Evolutionary conservation across 768 basidiomycete species (phyloP).

Genomic region (Leccinum incarnatum): DNA sequence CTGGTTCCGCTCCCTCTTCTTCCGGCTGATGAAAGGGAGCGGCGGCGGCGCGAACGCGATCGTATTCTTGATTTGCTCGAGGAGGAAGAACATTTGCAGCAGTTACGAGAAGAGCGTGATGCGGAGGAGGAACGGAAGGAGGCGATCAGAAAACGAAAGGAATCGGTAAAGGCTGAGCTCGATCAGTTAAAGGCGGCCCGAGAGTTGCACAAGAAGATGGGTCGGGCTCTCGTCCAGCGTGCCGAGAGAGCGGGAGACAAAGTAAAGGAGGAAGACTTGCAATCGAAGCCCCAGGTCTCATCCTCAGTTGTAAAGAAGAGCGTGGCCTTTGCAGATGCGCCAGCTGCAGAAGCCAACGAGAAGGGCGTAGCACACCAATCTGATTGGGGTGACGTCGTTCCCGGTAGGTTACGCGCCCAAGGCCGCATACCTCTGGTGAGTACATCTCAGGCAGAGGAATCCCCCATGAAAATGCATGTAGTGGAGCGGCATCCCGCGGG

Average conservation of each 20-base stretch:
- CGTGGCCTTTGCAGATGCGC: conserved; percentile 60
- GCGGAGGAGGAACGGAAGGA: conserved; percentile 45
- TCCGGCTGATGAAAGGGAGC: conserved; percentile 45
- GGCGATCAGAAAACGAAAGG: conserved; percentile 48
- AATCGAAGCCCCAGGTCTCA: conserved; percentile 24
- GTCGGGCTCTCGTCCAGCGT: conserved; percentile 56
- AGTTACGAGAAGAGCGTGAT: conserved; percentile 38
- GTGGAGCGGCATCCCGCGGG: conserved; percentile 57
- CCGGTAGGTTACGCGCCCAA: conserved; percentile 44
- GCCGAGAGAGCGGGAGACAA: conserved; percentile 35
- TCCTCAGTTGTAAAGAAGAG: conserved; percentile 51
- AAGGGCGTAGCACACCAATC: conserved; percentile 9
- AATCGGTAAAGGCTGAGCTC: conserved; percentile 44
- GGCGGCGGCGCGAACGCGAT: conserved; percentile 56
- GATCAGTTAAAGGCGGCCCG: conserved; percentile 37
- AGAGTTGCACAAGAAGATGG: conserved; percentile 77
- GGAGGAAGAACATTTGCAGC: conserved; percentile 58
- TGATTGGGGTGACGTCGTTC: conserved; percentile 57
- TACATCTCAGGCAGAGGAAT: conserved; percentile 31
- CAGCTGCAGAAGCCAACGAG: conserved; percentile 22
- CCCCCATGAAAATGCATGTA: conserved; percentile 65
- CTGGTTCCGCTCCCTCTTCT: conserved; percentile 48
- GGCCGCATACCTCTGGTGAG: conserved; percentile 36
- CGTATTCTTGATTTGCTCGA: conserved; percentile 67
- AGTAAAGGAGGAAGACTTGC: conserved; percentile 28